phyloP scores from a whole-genome alignment of 768 basidiomycete genomes.

The Butyriboletus loyo region DNA sequence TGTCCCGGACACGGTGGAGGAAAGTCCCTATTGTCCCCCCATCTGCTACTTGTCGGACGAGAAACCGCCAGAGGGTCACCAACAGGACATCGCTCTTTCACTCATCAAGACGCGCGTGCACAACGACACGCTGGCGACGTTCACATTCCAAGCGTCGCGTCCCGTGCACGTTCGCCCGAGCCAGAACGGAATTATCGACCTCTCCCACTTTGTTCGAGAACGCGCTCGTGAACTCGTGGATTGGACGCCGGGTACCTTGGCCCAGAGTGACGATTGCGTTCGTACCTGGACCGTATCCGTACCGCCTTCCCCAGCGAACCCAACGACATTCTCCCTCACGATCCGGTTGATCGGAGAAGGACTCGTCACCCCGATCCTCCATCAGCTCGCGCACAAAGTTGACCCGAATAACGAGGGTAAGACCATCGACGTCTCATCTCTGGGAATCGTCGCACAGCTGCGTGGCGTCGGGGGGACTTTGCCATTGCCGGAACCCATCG shows the following conservation, averaged over 20 bases:
- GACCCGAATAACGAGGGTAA: slow-evolving; percentile 5
- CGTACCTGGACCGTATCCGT: slow-evolving; percentile 63
- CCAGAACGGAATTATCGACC: slow-evolving; percentile 55
- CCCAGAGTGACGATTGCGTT: slow-evolving; percentile 58
- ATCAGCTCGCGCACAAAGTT: slow-evolving; percentile 35
- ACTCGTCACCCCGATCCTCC: slow-evolving; percentile 53
- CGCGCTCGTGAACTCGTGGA: slow-evolving; percentile 51
- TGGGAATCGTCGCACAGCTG: slow-evolving; percentile 43
- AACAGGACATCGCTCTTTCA: slow-evolving; percentile 31
- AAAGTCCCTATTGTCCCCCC: slow-evolving; percentile 60
- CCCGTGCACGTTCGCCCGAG: slow-evolving; percentile 33
- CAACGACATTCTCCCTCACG: slow-evolving; percentile 41
- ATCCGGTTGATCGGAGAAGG: slow-evolving; percentile 55
- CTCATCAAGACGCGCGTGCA: slow-evolving; percentile 20
- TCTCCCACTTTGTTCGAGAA: slow-evolving; percentile 47
- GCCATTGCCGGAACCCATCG: slow-evolving; percentile 17
- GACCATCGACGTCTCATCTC: slow-evolving; percentile 18
- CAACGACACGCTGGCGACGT: slow-evolving; percentile 45
- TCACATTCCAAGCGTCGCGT: slow-evolving; percentile 44
- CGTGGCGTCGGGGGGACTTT: slow-evolving; percentile 55
- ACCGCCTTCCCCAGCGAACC: slow-evolving; percentile 12
- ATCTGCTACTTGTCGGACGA: slow-evolving; percentile 52
- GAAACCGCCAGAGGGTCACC: slow-evolving; percentile 22
- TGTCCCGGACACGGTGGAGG: slow-evolving; percentile 23
- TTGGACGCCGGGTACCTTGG: slow-evolving; percentile 35